Conservation (phyloP, 306 rosid species). For the Betula pendula region DNA sequence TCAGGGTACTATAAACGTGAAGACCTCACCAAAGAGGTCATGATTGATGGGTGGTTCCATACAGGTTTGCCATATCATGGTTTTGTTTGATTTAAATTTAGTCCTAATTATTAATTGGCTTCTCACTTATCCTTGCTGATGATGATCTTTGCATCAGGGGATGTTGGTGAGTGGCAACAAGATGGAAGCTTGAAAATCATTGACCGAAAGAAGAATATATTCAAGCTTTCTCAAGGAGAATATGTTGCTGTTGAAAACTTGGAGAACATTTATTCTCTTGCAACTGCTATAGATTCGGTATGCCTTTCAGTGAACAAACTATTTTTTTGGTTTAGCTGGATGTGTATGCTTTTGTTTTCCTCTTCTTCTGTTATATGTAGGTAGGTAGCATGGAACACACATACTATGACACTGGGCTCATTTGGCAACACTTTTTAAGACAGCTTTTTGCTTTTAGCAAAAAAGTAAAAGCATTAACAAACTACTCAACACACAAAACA, state of each 20-base stretch:
- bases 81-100: conserved; percentile 24
- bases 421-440: too few species aligned
- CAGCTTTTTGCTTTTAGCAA: too few species aligned
- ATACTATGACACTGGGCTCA: not conserved
- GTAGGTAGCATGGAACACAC: not conserved
- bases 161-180: conserved; percentile 92
- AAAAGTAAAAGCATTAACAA: too few species aligned
- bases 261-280: conserved; percentile 77
- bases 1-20: conserved; percentile 91
- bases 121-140: conserved; percentile 18
- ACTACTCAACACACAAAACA: too few species aligned
- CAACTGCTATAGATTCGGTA: conserved; percentile 75
- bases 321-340: not conserved
- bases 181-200: conserved; percentile 97
- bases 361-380: not conserved
- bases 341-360: not conserved
- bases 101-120: conserved; percentile 9
- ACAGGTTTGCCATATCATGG: conserved; percentile 57
- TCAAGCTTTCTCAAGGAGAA: conserved; percentile 98
- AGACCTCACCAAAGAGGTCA: conserved; percentile 89
- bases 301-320: conserved; percentile 15
- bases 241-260: conserved; percentile 97
- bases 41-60: conserved; percentile 90
- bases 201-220: conserved; percentile 96
- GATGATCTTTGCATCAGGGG: conserved; percentile 61